Base-by-base conservation (phyloP, 2,329 filamentous ascomycete genomes). In the Alternaria infectoria region DNA sequence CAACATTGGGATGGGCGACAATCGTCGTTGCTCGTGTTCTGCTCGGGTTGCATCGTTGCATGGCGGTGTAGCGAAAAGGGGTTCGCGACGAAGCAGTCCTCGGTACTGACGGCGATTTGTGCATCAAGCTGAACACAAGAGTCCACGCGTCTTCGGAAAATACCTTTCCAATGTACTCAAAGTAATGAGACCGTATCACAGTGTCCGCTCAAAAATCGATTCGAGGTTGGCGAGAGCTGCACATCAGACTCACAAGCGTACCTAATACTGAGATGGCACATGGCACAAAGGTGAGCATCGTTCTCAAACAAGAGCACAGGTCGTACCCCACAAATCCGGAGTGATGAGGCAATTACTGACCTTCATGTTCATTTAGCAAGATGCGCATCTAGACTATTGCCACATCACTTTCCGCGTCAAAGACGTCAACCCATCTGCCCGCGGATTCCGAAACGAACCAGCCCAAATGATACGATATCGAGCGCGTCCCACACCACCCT, bases 11-110 rank as follows among this genome's bases (percentile, higher is more conserved):
- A 52, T 59, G 30, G 12, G 36, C 59, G 28, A 54, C 52, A 62
- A 52, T 65, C 62, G 36, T 65, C 62, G 59, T 65, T 47, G 15
- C 59, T 65, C 55, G 59, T 62, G 32, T 59, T 59, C 13, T 51
- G 32, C 15, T 52, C 49, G 49, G 19, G 13, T 52, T 40, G 36
- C 49, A 36, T 36, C n/a, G 28, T 12, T 52, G 30, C 30, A 32
- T 40, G 19, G 49, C 19, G 30, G 49, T 52, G 30, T 52, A 40
- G 17, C 19, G 19, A 21, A 23, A 52, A 52, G 49, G 49, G 49
- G 49, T 23, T 23, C 28, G 8, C 49, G 19, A 36, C 13, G 49
- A 17, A n/a, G 49, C 7, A 17, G 32, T 40, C 10, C 12, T 51
- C 49, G 17, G 28, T 28, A n/a, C 21, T 51, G 12, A 51, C 21